Percentiles rank a stretch among this genome's conserved stretches.
phyloP scores from a whole-genome alignment of 139 green algal genomes.

The Gonium pectorale region DNA sequence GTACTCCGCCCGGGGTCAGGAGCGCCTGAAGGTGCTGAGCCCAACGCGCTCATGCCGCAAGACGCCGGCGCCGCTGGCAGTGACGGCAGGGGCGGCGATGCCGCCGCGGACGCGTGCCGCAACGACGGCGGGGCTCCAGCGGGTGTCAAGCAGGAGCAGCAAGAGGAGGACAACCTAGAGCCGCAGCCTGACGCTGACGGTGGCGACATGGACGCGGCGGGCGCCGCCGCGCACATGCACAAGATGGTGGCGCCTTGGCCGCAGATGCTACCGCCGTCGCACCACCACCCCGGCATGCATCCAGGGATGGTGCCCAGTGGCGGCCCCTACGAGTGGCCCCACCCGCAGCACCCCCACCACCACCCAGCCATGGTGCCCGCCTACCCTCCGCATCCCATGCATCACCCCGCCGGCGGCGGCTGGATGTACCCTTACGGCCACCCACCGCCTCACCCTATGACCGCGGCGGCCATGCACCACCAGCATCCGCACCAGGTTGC shows the following conservation, averaged over 20 bases:
- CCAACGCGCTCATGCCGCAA: background rate
- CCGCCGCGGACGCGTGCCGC: background rate
- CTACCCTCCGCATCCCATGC: background rate
- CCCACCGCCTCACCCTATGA: no score
- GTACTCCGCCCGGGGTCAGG: background rate
- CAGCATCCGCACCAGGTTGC: no score
- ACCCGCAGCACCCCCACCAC: background rate
- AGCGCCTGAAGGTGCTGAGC: background rate
- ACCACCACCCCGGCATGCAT: background rate
- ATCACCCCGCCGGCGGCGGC: background rate
- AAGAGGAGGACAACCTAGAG: background rate
- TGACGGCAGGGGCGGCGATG: background rate
- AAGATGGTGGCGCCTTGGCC: background rate
- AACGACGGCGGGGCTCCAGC: background rate
- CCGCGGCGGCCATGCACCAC: constrained; percentile 28
- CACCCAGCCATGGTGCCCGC: background rate
- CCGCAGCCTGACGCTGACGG: background rate
- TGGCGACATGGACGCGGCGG: no score
- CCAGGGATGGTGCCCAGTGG: background rate
- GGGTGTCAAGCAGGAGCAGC: background rate
- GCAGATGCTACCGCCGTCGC: background rate
- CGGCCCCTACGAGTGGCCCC: constrained; percentile 10
- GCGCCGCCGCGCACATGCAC: background rate
- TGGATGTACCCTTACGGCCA: constrained; percentile 24
- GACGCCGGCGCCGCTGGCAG: background rate